phyloP scores from a whole-genome alignment of 495 filamentous ascomycete species.

The Trichodelitschia bisporula region DNA sequence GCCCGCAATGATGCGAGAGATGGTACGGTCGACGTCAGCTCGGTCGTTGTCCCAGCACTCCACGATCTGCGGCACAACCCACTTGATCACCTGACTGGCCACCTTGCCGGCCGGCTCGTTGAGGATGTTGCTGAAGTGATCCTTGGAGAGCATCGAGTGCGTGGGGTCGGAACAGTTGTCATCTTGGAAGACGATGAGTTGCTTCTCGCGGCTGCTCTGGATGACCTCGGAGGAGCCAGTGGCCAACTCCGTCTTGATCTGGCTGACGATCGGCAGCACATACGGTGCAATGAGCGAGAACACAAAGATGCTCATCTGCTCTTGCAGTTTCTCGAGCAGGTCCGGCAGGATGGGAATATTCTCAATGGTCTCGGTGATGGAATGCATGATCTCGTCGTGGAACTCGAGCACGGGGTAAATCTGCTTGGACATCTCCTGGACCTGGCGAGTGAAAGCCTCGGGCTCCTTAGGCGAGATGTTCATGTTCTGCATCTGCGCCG shows the following conservation, averaged over 20 bases:
- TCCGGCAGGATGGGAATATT: slow-evolving; percentile 58
- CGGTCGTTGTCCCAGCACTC: slow-evolving; percentile 59
- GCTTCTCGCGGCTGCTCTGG: slow-evolving; percentile 48
- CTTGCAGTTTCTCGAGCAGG: slow-evolving; percentile 50
- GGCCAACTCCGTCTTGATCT: slow-evolving; percentile 61
- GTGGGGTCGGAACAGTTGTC: slow-evolving; percentile 54
- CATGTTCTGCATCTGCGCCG: slow-evolving; percentile 38
- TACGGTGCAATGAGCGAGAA: slow-evolving; percentile 71
- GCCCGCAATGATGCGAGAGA: slow-evolving; percentile 52
- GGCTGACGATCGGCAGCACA: slow-evolving; percentile 59
- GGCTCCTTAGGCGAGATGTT: slow-evolving; percentile 45
- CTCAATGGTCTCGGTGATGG: slow-evolving; percentile 49
- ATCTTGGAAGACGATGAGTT: slow-evolving; percentile 67
- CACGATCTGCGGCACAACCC: slow-evolving; percentile 70
- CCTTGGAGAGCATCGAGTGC: slow-evolving; percentile 90
- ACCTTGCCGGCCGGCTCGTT: slow-evolving; percentile 74
- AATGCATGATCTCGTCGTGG: slow-evolving; percentile 65
- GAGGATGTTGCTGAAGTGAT: slow-evolving; percentile 57
- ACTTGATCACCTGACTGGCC: slow-evolving; percentile 50
- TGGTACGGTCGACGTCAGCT: slow-evolving; percentile 35
- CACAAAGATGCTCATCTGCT: slow-evolving; percentile 53
- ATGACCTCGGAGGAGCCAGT: slow-evolving; percentile 76
- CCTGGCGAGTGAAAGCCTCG: slow-evolving; percentile 45
- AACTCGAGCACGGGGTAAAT: slow-evolving; percentile 71
- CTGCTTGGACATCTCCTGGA: slow-evolving; percentile 40